Evolutionary conservation across 192 early-diverging fungal genomes (phyloP).

Genomic region (Rhizophagus sp.): DNA sequence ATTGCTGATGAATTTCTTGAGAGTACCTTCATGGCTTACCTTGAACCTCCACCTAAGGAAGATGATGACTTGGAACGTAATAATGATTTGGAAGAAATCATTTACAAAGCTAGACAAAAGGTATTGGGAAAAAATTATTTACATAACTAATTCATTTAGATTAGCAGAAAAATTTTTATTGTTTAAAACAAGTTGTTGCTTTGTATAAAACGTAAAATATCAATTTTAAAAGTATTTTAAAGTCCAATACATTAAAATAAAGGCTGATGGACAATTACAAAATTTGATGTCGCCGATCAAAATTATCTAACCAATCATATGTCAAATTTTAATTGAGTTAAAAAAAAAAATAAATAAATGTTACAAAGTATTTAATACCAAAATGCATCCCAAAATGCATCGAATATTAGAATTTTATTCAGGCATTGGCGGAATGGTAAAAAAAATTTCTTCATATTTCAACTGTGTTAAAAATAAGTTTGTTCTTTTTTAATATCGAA

Average conservation of each 20-base stretch:
- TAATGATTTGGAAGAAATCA: slow-evolving; percentile 7
- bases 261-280: too few relatives aligned
- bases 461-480: background rate
- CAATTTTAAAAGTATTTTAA: too few relatives aligned
- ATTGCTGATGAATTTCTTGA: slow-evolving; percentile 11
- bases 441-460: background rate
- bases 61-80: background rate
- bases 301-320: background rate
- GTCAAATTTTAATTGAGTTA: background rate
- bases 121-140: background rate
- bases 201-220: too few relatives aligned
- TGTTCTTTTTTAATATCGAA: slow-evolving; percentile 1
- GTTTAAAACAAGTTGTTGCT: too few relatives aligned
- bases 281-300: too few relatives aligned
- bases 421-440: slow-evolving; percentile 66
- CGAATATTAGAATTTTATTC: slow-evolving; percentile 61
- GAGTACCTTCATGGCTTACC: background rate
- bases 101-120: slow-evolving; percentile 4
- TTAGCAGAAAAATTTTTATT: background rate
- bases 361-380: background rate
- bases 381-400: background rate
- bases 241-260: too few relatives aligned
- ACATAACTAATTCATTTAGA: background rate
- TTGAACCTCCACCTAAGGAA: background rate
- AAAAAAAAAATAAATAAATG: background rate